Base-by-base conservation (phyloP, 2,329 filamentous ascomycete genomes). In the Penicillium vulpinum region DNA sequence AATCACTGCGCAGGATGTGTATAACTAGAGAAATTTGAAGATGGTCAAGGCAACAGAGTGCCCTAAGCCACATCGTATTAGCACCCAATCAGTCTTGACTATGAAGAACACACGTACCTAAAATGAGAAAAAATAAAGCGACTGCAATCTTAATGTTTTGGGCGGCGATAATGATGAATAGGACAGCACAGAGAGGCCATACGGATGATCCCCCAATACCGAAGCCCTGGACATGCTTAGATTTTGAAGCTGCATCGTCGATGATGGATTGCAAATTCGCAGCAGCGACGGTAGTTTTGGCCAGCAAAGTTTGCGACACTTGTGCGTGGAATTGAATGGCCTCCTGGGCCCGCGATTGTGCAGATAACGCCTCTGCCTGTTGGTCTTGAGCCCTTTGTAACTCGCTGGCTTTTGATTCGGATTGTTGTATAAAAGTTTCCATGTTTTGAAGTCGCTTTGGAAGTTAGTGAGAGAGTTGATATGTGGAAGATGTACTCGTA, bases 371-470 rank as follows among this genome's bases (percentile, higher is more conserved):
- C 51, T 75, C 64, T 8, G 68, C 67, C 45, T 79, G 75, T 24
- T 67, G 59, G n/a, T 58, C 26, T 36, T 79, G 75, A 6, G 65
- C 60, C 51, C 65, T 63, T 22, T 70, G 70, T 11, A 79, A 53
- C 16, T 64, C 57, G 26, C 66, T 62, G 4, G 75, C 70, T 54
- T 62, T 74, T 2, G 45, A 22, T 52, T 75, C 69, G 7, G 76
- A 72, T 16, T 67, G 54, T 8, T 70, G 61, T 29, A 79, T 69
- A 2, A 67, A 63, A 3, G 35, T 53, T 31, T 75, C 70, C 50
- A 78, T 71, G 10, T 55, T 53, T 43, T 63, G 62, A 8, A 79
- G 62, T 22, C 68, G 73, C 77, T 79, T 39, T 15, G n/a, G 8
- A 40, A 6, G 29, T 74, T 51, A 74, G 67, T 28, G 36, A 9